These are phyloP conservation scores for Breynia disticha DNA, from an alignment of 441 rosid genomes.

Conservation along the genomic window DNA sequence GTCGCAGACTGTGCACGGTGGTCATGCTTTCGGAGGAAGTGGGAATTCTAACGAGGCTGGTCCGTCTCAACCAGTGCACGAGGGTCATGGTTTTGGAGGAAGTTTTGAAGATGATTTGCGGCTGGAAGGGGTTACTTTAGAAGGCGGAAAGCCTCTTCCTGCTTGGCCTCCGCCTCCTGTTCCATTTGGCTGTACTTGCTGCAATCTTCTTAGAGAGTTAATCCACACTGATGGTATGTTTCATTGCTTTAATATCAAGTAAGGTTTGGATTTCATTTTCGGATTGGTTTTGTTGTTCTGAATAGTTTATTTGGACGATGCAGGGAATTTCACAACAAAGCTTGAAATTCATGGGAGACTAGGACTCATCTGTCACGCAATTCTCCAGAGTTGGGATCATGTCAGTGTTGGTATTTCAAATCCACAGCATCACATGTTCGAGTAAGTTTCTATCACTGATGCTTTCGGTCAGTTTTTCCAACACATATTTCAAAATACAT, in stretches of 20 bases:
- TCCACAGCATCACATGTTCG: conserved; percentile 21
- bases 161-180: conserved; percentile 20
- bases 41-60: neutral
- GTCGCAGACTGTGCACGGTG: too few relatives aligned
- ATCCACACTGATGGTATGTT: conserved; percentile 42
- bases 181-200: conserved; percentile 37
- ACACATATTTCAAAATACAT: too few relatives aligned
- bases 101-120: conserved; percentile 4
- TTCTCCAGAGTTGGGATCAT: conserved; percentile 21
- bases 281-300: neutral
- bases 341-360: conserved; percentile 58
- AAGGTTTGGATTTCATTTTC: neutral
- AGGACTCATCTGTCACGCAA: conserved; percentile 52
- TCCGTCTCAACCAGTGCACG: conserved; percentile 4
- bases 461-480: too few relatives aligned
- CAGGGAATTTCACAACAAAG: conserved; percentile 25
- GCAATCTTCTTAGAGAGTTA: conserved; percentile 49
- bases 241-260: neutral
- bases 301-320: neutral
- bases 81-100: neutral
- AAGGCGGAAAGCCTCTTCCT: conserved; percentile 12
- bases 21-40: too few relatives aligned
- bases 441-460: conserved; percentile 24
- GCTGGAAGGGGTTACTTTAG: neutral
- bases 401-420: neutral